Conservation (phyloP, 164 flowering plant species). For the Cinnamomum micranthum region DNA sequence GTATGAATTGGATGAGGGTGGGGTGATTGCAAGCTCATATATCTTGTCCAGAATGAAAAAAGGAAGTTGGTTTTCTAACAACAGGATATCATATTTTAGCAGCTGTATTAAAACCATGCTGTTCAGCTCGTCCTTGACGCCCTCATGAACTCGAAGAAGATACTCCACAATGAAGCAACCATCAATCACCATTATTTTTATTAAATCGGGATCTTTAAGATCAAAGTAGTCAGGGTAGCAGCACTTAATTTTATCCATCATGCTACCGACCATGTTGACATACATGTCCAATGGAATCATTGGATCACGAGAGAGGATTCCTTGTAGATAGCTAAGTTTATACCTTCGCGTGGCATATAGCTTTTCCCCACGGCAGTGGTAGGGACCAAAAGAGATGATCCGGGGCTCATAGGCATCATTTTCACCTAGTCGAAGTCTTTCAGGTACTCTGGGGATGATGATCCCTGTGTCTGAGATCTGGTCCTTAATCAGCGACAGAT, state of each 20-base stretch:
- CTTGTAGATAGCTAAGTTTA: slow-evolving; percentile 33
- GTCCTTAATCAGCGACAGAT: background rate
- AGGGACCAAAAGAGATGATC: slow-evolving; percentile 52
- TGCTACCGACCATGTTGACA: slow-evolving; percentile 21
- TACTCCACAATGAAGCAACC: slow-evolving; percentile 5
- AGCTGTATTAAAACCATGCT: background rate
- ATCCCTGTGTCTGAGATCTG: too few relatives aligned
- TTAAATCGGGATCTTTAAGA: too few relatives aligned
- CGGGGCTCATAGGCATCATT: slow-evolving; percentile 42
- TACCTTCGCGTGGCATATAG: slow-evolving; percentile 41
- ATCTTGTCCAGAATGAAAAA: slow-evolving; percentile 3
- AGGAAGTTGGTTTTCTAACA: slow-evolving; percentile 14
- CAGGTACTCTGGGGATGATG: slow-evolving; percentile 13
- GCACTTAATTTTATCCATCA: slow-evolving; percentile 15
- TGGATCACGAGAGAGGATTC: slow-evolving; percentile 3
- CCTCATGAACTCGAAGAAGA: background rate
- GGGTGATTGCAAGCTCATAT: background rate
- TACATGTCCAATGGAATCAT: slow-evolving; percentile 17
- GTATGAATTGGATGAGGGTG: too few relatives aligned
- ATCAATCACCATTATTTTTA: slow-evolving; percentile 10
- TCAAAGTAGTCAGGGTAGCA: slow-evolving; percentile 11
- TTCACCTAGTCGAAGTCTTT: slow-evolving; percentile 32
- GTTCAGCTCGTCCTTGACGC: background rate
- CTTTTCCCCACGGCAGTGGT: slow-evolving; percentile 33
- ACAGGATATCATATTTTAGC: slow-evolving; percentile 1